A percentile compares a stretch with the other conserved stretches of the same genome.
These are phyloP conservation scores for Ceratobasidium sp. DNA, from an alignment of 1,284 basidiomycete genomes.

Conservation along the genomic window DNA sequence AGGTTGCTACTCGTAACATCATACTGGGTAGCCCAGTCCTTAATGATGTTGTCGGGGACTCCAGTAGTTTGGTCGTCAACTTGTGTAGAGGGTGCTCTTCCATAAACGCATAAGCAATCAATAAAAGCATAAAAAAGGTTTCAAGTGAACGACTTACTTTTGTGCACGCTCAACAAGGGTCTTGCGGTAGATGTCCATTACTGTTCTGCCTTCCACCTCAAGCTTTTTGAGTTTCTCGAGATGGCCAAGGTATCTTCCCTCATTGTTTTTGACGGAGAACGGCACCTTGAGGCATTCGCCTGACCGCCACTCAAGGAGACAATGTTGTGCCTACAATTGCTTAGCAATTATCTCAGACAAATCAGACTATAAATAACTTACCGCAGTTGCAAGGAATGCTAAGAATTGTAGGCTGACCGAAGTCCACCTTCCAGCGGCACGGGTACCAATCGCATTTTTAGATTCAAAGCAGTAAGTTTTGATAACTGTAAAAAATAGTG, in stretches of 20 bases:
- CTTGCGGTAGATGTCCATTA: neutral
- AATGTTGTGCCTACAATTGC: neutral
- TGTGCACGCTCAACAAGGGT: neutral
- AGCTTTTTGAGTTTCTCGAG: neutral
- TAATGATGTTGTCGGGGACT: too few relatives aligned
- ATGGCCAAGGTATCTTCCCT: neutral
- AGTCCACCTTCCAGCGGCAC: neutral
- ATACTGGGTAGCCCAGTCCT: too few relatives aligned
- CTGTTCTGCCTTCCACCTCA: neutral
- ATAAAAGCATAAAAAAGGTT: too few relatives aligned
- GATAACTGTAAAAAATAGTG: too few relatives aligned
- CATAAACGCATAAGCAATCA: too few relatives aligned
- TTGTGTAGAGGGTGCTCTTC: too few relatives aligned
- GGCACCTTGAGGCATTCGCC: neutral
- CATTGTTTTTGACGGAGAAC: neutral
- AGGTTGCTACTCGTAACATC: too few relatives aligned
- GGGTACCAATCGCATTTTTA: neutral
- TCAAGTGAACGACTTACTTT: too few relatives aligned
- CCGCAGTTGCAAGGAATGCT: slow-evolving; percentile 1
- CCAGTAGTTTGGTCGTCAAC: too few relatives aligned
- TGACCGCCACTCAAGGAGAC: neutral
- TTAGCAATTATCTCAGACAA: too few relatives aligned
- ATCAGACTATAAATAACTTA: neutral
- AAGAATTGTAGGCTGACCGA: neutral
- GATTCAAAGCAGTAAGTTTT: too few relatives aligned